These are phyloP conservation scores for Geotrichum ghanense DNA, from an alignment of 805 yeast genomes.

Conservation along the genomic window DNA sequence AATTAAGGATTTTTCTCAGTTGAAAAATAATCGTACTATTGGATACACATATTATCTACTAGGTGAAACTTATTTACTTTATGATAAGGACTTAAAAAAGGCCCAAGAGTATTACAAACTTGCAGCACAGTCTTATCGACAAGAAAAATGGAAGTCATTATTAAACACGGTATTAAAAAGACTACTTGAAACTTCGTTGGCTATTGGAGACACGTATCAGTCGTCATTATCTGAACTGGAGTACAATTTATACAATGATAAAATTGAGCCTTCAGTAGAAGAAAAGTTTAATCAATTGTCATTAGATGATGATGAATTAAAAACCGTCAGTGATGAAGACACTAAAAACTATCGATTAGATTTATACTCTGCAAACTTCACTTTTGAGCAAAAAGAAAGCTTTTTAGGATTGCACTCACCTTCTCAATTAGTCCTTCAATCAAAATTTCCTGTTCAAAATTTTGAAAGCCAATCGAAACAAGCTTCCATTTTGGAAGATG, in stretches of 20 bases:
- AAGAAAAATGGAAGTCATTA: conserved; percentile 33
- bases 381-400: conserved; percentile 11
- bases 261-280: neutral
- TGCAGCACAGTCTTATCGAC: conserved; percentile 28
- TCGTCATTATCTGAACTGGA: conserved; percentile 10
- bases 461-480: neutral
- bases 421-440: conserved; percentile 13
- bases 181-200: conserved; percentile 27
- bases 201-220: conserved; percentile 7
- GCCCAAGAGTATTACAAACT: conserved; percentile 33
- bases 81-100: conserved; percentile 26
- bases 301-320: neutral
- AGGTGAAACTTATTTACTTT: conserved; percentile 35
- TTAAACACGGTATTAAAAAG: conserved; percentile 26
- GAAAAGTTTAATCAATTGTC: neutral
- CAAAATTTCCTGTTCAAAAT: conserved; percentile 1
- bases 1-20: conserved; percentile 17
- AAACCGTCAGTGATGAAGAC: neutral
- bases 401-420: conserved; percentile 11
- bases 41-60: conserved; percentile 37
- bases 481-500: neutral
- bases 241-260: conserved; percentile 1
- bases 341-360: neutral
- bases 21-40: conserved; percentile 29
- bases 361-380: conserved; percentile 11